Evolutionary conservation across 108 stramenopile genomes (phyloP).

Genomic region (Cyclostephanos invisitatus): DNA sequence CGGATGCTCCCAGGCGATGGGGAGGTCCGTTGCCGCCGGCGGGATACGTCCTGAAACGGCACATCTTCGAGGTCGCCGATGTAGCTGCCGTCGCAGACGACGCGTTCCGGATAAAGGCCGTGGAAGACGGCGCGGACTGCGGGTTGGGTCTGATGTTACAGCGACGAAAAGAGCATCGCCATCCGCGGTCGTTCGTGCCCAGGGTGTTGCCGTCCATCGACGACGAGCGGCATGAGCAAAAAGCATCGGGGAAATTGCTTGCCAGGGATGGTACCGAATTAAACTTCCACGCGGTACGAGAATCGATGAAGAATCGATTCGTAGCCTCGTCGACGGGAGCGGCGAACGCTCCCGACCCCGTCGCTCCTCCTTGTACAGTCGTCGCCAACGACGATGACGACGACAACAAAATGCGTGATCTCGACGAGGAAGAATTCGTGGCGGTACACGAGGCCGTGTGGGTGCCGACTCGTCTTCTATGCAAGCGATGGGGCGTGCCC

Average conservation of each 20-base stretch:
- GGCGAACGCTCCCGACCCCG: neutral
- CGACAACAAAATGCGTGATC: neutral
- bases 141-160: conserved; percentile 42
- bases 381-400: neutral
- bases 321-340: conserved; percentile 20
- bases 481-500: conserved; percentile 48
- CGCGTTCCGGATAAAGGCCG: neutral
- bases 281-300: conserved; percentile 46
- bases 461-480: conserved; percentile 43
- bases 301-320: conserved; percentile 54
- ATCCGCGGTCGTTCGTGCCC: conserved; percentile 13
- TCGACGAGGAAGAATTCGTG: conserved; percentile 37
- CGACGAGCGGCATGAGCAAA: neutral
- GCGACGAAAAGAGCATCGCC: conserved; percentile 1
- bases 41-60: conserved; percentile 42
- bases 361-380: neutral
- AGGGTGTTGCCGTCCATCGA: conserved; percentile 22
- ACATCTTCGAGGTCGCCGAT: conserved; percentile 27
- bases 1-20: conserved; percentile 17
- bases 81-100: neutral
- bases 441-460: conserved; percentile 17
- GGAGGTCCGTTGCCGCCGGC: conserved; percentile 41
- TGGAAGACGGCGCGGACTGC: conserved; percentile 20
- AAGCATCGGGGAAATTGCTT: neutral
- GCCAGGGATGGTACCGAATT: conserved; percentile 37